A percentile compares a stretch with the other conserved stretches of the same genome.
Evolutionary conservation across 1,284 basidiomycete species (phyloP).

Genomic region (Marasmius sp.): DNA sequence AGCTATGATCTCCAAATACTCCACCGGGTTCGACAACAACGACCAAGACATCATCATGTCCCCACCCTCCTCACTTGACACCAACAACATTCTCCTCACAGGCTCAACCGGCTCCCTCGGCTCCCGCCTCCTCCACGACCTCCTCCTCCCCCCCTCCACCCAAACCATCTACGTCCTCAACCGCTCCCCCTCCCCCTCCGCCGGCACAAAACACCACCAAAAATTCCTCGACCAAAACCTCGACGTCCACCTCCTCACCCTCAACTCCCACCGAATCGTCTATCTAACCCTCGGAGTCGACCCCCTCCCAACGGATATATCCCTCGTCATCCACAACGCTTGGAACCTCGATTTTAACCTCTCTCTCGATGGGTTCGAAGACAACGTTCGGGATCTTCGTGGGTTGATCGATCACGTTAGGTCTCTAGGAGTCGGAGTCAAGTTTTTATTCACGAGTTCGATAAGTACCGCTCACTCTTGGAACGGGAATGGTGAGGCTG

Average conservation of each 20-base stretch:
- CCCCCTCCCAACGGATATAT: constrained; percentile 6
- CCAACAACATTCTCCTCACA: background rate
- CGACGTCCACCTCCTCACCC: background rate
- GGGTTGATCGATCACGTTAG: constrained; percentile 23
- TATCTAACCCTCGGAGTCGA: background rate
- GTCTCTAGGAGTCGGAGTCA: constrained; percentile 8
- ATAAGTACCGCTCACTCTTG: constrained; percentile 14
- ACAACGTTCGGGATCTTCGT: constrained; percentile 19
- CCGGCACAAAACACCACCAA: background rate
- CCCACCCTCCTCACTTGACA: no score
- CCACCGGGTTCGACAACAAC: background rate
- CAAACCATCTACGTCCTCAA: background rate
- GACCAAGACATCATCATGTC: background rate
- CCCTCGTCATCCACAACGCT: constrained; percentile 27
- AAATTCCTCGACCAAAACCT: background rate
- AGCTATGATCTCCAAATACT: constrained; percentile 9
- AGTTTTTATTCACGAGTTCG: constrained; percentile 8
- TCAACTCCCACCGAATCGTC: background rate
- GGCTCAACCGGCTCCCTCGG: background rate
- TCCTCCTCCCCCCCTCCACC: background rate
- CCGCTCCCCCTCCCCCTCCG: background rate
- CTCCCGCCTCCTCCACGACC: background rate
- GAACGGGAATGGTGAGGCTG: constrained; percentile 7
- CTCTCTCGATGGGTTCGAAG: constrained; percentile 24
- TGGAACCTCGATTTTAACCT: constrained; percentile 31